Evolutionary conservation across 2,329 filamentous ascomycete genomes (phyloP), one percentile per base, ranked within the genome.

Genomic region (Beauveria sp.): DNA sequence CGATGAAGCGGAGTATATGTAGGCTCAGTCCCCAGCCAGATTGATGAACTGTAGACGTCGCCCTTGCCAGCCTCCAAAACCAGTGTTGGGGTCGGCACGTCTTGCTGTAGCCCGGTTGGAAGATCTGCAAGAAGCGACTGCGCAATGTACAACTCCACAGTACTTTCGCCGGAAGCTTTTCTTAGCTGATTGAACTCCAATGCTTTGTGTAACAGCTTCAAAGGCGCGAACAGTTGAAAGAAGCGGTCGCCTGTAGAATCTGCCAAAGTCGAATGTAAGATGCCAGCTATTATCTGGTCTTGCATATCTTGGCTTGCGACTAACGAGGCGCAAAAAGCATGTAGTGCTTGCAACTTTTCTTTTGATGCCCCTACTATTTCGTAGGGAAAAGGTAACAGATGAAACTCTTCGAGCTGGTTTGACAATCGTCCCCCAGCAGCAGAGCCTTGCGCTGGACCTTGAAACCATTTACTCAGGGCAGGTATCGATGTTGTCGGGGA

Each of bases 1-100:
- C 89, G 85, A 73, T 99, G 95, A 3, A 96, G 78, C 3, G 95
- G 92, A 0, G 95, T 97, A 67, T 91, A 92, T 0, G 93, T 97
- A 0, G 91, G 91, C 45, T 91, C 86, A 16, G 88, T 79, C 1
- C 95, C 95, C 14, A 98, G 81, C 93, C 93, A 99, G 49, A 98
- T 78, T 67, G 90, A 96, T 0, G 89, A 87, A 67, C 82, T 84
- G 71, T 98, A 97, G n/a, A 97, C 75, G 71, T 97, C 93, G 3
- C 91, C 91, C 66, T 83, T 88, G 0, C 90, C 90, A 1, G 84
- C 81, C 7, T 77, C 70, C 3, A 69, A 72, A 3, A 96, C 85
- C 4, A 93, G 68, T 0, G 78, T 71, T 0, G 92, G 93, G 0
- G 81, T 81, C 0, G 88, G 87, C 0, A 96, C 72, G 67, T 96